Conservation (phyloP, 2,329 filamentous ascomycete species). For the Apiospora koreana region DNA sequence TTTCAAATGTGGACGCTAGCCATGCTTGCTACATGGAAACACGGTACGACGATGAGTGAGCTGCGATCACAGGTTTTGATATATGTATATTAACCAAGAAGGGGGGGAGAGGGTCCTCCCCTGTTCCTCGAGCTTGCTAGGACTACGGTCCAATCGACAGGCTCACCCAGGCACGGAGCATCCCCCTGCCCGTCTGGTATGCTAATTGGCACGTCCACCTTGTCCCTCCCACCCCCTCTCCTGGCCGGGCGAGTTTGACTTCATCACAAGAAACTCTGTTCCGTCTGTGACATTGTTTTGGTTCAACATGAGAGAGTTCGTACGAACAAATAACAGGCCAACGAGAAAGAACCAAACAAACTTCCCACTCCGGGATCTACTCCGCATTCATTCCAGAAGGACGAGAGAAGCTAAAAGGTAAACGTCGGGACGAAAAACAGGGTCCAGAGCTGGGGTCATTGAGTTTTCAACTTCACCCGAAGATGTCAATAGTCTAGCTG, state of each 20-base stretch:
- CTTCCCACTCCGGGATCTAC: neutral
- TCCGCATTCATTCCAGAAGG: neutral
- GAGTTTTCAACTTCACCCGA: neutral
- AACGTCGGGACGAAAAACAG: neutral
- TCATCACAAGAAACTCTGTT: slow-evolving; percentile 5
- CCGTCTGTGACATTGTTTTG: neutral
- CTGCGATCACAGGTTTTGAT: neutral
- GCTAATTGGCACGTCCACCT: neutral
- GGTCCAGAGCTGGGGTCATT: neutral
- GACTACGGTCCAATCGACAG: neutral
- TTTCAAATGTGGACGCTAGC: neutral
- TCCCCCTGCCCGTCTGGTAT: neutral
- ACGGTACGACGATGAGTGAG: neutral
- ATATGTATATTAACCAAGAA: neutral
- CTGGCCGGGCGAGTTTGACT: neutral
- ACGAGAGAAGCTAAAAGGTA: neutral
- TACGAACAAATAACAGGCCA: neutral
- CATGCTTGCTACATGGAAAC: neutral
- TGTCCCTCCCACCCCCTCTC: neutral
- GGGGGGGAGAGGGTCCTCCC: neutral
- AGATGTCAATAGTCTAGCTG: neutral
- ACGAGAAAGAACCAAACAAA: neutral
- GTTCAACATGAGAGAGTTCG: neutral
- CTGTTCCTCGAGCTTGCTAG: neutral
- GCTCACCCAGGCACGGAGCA: neutral